A percentile compares a stretch with the other conserved stretches of the same genome.
These are phyloP conservation scores for Aspergillus sclerotioniger DNA, from an alignment of 495 filamentous ascomycete genomes.

Conservation along the genomic window DNA sequence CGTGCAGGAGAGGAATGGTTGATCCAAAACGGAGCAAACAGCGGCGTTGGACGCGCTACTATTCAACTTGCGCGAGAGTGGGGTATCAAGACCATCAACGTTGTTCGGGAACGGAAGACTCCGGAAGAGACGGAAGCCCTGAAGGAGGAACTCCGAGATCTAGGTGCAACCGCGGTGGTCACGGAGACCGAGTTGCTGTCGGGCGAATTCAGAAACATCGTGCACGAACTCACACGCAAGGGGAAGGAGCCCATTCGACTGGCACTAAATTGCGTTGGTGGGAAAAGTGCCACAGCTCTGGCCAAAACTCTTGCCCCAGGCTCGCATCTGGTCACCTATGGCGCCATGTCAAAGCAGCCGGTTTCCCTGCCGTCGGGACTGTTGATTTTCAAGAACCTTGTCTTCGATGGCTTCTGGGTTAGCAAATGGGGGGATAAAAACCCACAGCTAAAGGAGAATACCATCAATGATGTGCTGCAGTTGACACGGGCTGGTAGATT, in stretches of 20 bases:
- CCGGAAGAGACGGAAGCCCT: constrained; percentile 61
- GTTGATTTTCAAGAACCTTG: constrained; percentile 86
- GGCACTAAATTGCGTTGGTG: constrained; percentile 94
- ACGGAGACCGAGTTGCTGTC: constrained; percentile 74
- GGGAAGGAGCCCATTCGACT: constrained; percentile 67
- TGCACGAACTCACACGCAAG: constrained; percentile 68
- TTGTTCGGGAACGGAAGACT: constrained; percentile 67
- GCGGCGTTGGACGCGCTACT: constrained; percentile 82
- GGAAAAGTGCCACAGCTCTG: constrained; percentile 70
- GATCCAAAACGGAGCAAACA: constrained; percentile 94
- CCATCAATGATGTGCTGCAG: constrained; percentile 76
- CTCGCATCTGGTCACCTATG: constrained; percentile 86
- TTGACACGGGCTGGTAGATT: constrained; percentile 73
- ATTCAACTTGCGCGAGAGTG: constrained; percentile 80
- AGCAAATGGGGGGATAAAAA: constrained; percentile 81
- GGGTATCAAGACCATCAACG: constrained; percentile 85
- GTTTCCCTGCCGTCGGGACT: constrained; percentile 71
- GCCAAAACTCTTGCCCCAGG: constrained; percentile 63
- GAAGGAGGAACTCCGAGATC: constrained; percentile 62
- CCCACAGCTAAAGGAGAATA: constrained; percentile 69
- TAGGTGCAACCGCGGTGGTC: constrained; percentile 79
- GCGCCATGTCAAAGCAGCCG: constrained; percentile 88
- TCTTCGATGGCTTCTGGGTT: constrained; percentile 92
- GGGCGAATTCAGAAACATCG: constrained; percentile 57
- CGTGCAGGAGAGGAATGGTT: constrained; percentile 69